A percentile compares a stretch with the other conserved stretches of the same genome.
Evolutionary conservation across 2,329 filamentous ascomycete genomes (phyloP).

Genomic region (Lasiodiplodia citricola): DNA sequence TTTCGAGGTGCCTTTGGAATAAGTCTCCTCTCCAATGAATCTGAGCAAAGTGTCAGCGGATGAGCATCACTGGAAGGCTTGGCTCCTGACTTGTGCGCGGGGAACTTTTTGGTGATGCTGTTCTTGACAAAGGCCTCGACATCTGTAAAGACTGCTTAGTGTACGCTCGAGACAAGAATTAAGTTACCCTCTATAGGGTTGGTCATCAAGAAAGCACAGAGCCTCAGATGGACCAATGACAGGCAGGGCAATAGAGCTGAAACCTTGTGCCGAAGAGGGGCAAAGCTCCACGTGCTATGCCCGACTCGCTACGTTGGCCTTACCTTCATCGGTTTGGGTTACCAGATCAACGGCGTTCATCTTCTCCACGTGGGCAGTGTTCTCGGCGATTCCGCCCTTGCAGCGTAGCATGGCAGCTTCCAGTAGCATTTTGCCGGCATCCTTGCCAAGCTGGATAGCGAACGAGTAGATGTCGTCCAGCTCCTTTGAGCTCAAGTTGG

Average conservation of each 20-base stretch:
- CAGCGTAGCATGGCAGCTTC: slow-evolving; percentile 65
- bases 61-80: background rate
- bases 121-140: slow-evolving; percentile 73
- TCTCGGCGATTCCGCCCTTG: slow-evolving; percentile 40
- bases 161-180: background rate
- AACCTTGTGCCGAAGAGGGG: background rate
- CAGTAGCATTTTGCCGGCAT: slow-evolving; percentile 71
- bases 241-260: slow-evolving; percentile 29
- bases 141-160: slow-evolving; percentile 54
- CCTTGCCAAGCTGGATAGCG: slow-evolving; percentile 71
- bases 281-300: slow-evolving; percentile 5
- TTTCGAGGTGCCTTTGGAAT: slow-evolving; percentile 70
- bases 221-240: background rate
- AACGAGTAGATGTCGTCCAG: slow-evolving; percentile 65
- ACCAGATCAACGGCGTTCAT: slow-evolving; percentile 79
- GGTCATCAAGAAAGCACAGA: background rate
- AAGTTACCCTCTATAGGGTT: too few relatives aligned
- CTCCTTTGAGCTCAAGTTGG: slow-evolving; percentile 3
- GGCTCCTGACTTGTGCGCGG: slow-evolving; percentile 66
- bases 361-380: slow-evolving; percentile 64
- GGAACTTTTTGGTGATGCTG: slow-evolving; percentile 65
- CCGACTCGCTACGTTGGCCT: slow-evolving; percentile 1
- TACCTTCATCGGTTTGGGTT: slow-evolving; percentile 76
- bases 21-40: slow-evolving; percentile 79
- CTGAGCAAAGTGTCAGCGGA: slow-evolving; percentile 44